These are phyloP conservation scores for Kokia cookei DNA, from an alignment of 441 rosid genomes.

Conservation along the genomic window DNA sequence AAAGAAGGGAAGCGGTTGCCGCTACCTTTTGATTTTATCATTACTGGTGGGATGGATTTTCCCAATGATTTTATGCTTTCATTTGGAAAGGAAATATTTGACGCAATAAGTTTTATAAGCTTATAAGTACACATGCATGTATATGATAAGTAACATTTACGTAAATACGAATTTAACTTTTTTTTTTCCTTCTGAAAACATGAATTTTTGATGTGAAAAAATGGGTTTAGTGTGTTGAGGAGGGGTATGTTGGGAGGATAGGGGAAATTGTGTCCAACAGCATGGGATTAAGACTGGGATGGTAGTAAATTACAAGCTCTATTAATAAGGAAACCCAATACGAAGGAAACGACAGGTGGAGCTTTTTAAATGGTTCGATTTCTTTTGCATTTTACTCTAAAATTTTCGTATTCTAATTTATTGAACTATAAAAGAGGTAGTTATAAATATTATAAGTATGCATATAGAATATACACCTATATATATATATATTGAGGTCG, in stretches of 20 bases:
- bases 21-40: not conserved
- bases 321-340: conserved; percentile 19
- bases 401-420: not conserved
- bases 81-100: not conserved
- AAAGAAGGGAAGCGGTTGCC: not conserved
- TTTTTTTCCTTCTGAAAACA: too few species aligned
- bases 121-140: not conserved
- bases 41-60: not conserved
- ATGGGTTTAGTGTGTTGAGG: not conserved
- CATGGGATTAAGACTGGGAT: not conserved
- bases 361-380: conserved; percentile 19
- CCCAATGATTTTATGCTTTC: not conserved
- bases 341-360: conserved; percentile 30
- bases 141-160: not conserved
- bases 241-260: conserved; percentile 16
- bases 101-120: not conserved
- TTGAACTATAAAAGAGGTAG: not conserved
- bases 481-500: conserved; percentile 4
- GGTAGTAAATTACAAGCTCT: conserved; percentile 4
- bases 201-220: too few species aligned
- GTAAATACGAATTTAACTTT: not conserved
- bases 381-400: conserved; percentile 23
- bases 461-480: not conserved
- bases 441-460: not conserved
- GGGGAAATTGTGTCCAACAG: not conserved